Percentiles rank a stretch among this genome's conserved stretches.
phyloP scores from a whole-genome alignment of 139 green algal species.

The Prasinococcaceae sp. region DNA sequence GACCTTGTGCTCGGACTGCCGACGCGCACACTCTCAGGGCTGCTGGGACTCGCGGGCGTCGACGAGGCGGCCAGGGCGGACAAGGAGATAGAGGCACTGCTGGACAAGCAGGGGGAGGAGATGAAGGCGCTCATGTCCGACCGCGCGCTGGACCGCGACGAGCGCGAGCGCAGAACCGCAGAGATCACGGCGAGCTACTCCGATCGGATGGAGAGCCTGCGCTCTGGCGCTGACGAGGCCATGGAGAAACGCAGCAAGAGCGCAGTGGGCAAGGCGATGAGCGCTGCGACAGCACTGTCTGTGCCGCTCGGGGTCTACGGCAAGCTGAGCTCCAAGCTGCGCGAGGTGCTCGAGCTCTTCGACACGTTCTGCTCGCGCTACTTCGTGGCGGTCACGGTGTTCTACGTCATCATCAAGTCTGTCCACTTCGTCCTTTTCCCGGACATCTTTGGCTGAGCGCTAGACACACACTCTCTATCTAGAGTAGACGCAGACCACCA shows the following conservation, averaged over 20 bases:
- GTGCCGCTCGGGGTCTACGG: constrained; percentile 16
- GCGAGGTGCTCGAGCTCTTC: constrained; percentile 17
- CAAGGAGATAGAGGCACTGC: constrained; percentile 2
- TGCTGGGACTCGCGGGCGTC: constrained; percentile 1
- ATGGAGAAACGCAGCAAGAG: neutral
- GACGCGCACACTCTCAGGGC: neutral
- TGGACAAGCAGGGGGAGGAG: constrained; percentile 22
- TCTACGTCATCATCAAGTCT: constrained; percentile 23
- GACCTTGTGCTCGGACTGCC: constrained; percentile 10
- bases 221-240: neutral
- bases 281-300: neutral
- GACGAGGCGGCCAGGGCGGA: constrained; percentile 1
- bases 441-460: constrained; percentile 1
- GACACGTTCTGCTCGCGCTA: constrained; percentile 23
- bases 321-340: neutral
- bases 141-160: neutral
- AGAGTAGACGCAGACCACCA: neutral
- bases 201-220: neutral
- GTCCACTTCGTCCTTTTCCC: constrained; percentile 18
- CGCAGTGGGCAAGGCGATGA: constrained; percentile 4
- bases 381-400: constrained; percentile 23
- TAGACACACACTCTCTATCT: neutral
- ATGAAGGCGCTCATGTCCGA: constrained; percentile 11
- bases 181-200: constrained; percentile 8
- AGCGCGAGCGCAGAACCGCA: constrained; percentile 4